These are phyloP conservation scores for Fusarium multiceps DNA, from an alignment of 2,329 filamentous ascomycete genomes.

Conservation along the genomic window DNA sequence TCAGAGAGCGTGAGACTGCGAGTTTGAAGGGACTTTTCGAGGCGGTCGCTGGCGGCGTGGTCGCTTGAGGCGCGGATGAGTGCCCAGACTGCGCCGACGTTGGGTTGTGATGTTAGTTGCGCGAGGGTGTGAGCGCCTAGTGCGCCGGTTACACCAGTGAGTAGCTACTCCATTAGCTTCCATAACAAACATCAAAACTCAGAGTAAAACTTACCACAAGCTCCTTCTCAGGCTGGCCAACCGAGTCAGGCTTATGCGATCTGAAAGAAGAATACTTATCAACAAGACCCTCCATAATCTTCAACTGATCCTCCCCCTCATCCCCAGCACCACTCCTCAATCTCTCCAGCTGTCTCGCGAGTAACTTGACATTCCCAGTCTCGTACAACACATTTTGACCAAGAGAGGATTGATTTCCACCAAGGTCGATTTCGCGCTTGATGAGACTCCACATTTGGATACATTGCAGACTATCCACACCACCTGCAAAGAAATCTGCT, in stretches of 20 bases:
- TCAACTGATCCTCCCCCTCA: constrained; percentile 42
- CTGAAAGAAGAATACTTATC: constrained; percentile 53
- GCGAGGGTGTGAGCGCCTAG: constrained; percentile 69
- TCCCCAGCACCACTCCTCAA: constrained; percentile 33
- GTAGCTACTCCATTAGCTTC: constrained; percentile 47
- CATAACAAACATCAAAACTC: too few relatives aligned
- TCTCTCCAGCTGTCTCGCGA: constrained; percentile 39
- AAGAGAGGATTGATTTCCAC: constrained; percentile 54
- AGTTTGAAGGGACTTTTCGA: constrained; percentile 20
- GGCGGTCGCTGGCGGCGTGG: constrained; percentile 8
- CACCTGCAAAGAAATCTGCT: constrained; percentile 67
- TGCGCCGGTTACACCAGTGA: constrained; percentile 72
- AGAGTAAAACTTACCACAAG: constrained; percentile 41
- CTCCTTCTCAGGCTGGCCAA: constrained; percentile 45
- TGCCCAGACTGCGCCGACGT: constrained; percentile 62
- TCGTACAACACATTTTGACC: constrained; percentile 71
- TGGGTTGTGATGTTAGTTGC: constrained; percentile 66
- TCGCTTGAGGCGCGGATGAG: constrained; percentile 33
- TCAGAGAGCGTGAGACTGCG: constrained; percentile 9
- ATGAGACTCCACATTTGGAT: constrained; percentile 66
- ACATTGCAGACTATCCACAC: constrained; percentile 69
- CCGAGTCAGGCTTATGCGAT: constrained; percentile 35
- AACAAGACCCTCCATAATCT: constrained; percentile 50
- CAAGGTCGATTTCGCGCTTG: constrained; percentile 61
- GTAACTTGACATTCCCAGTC: constrained; percentile 48